Evolutionary conservation across 2,329 filamentous ascomycete species (phyloP).

Genomic region (Cadophora luteo-olivacea): DNA sequence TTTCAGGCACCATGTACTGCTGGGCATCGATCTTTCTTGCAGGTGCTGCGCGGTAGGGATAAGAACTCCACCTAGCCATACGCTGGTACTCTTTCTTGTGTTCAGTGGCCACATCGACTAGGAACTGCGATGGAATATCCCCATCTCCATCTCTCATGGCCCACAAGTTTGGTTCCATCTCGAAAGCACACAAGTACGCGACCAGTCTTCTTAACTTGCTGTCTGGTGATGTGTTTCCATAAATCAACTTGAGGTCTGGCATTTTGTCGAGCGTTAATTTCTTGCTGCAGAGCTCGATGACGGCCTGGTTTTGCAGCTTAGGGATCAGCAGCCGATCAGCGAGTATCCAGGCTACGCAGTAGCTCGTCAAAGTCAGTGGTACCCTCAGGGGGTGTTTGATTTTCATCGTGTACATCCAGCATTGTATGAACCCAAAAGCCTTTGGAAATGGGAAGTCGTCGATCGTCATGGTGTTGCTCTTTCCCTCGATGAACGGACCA

Average conservation of each 20-base stretch:
- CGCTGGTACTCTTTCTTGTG: no score
- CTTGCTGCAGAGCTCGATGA: no score
- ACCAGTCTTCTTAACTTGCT: conserved; percentile 5
- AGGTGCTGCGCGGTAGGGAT: no score
- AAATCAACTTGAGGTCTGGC: not conserved
- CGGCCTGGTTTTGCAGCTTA: not conserved
- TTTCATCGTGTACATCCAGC: conserved; percentile 1
- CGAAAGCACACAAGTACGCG: not conserved
- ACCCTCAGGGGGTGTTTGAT: not conserved
- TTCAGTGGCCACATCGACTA: no score
- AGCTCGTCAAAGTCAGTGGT: not conserved
- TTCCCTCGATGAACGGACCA: conserved; percentile 2
- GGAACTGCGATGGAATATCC: no score
- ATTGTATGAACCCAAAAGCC: not conserved
- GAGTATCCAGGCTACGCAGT: not conserved
- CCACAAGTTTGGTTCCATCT: not conserved
- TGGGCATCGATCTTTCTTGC: no score
- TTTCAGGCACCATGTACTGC: no score
- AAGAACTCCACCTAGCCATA: no score
- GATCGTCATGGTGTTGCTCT: not conserved
- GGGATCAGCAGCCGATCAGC: conserved; percentile 10
- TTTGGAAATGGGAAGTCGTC: not conserved
- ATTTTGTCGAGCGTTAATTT: no score
- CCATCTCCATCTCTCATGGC: no score
- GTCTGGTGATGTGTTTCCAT: conserved; percentile 1